Evolutionary conservation across 352 stramenopile species (phyloP).

Genomic region (Pythium biforme): DNA sequence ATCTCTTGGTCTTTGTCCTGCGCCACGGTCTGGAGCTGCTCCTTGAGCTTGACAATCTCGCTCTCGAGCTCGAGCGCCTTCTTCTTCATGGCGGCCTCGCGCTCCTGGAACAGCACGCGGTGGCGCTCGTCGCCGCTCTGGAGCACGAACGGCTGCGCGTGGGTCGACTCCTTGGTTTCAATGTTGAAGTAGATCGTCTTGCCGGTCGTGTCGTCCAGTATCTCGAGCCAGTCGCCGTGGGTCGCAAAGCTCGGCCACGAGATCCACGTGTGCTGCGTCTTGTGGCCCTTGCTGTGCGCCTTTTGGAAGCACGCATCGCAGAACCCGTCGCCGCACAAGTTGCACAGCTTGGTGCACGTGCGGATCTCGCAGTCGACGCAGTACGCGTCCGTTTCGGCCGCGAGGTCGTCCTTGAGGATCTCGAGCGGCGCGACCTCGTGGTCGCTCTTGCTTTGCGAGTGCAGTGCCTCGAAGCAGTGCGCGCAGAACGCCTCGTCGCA

Average conservation of each 20-base stretch:
- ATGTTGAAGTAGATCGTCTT: slow-evolving; percentile 70
- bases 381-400: slow-evolving; percentile 51
- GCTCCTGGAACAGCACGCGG: slow-evolving; percentile 49
- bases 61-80: slow-evolving; percentile 57
- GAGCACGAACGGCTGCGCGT: slow-evolving; percentile 46
- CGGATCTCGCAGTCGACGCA: slow-evolving; percentile 70
- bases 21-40: slow-evolving; percentile 48
- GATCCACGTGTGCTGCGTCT: slow-evolving; percentile 61
- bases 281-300: slow-evolving; percentile 57
- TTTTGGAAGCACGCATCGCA: slow-evolving; percentile 57
- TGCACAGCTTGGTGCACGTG: slow-evolving; percentile 50
- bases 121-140: slow-evolving; percentile 57
- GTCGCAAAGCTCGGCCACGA: slow-evolving; percentile 49
- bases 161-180: slow-evolving; percentile 73
- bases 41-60: slow-evolving; percentile 64
- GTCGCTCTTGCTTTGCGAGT: slow-evolving; percentile 29
- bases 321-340: slow-evolving; percentile 77
- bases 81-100: slow-evolving; percentile 49
- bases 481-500: slow-evolving; percentile 69
- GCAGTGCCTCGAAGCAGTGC: slow-evolving; percentile 44
- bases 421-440: slow-evolving; percentile 47
- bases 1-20: slow-evolving; percentile 36
- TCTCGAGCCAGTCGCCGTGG: slow-evolving; percentile 72
- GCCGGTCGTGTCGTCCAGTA: slow-evolving; percentile 48
- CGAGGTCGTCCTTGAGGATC: slow-evolving; percentile 55